These are phyloP conservation scores for Tardiomyces digboiensis DNA, from an alignment of 1,139 yeast genomes.

Conservation along the genomic window DNA sequence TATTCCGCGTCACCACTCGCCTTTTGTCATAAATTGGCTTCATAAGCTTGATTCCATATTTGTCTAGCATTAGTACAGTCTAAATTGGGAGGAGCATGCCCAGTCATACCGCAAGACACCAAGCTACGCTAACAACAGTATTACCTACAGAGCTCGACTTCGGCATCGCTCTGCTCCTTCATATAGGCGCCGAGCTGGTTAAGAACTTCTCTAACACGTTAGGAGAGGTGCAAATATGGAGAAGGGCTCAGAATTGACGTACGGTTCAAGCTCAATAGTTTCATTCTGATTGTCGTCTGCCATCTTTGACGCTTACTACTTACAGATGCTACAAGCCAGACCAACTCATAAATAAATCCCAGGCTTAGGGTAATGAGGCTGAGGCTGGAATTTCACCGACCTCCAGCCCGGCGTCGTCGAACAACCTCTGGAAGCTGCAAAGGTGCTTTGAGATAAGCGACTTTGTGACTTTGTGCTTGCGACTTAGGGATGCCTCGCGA, in stretches of 20 bases:
- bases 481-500: constrained; percentile 69
- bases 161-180: constrained; percentile 36
- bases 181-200: constrained; percentile 33
- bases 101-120: no score
- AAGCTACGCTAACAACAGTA: no score
- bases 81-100: no score
- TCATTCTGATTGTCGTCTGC: no score
- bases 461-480: constrained; percentile 57
- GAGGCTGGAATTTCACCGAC: background rate
- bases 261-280: background rate
- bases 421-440: constrained; percentile 56
- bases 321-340: no score
- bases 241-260: background rate
- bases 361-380: no score
- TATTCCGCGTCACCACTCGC: constrained; percentile 17
- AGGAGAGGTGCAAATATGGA: no score
- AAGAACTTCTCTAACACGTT: background rate
- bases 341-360: no score
- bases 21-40: constrained; percentile 27
- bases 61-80: background rate
- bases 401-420: constrained; percentile 5
- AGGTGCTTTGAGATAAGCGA: constrained; percentile 83
- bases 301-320: no score
- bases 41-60: constrained; percentile 18
- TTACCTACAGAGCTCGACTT: constrained; percentile 18